Evolutionary conservation across 371 early-diverging fungal species (phyloP).

Genomic region (Rhizopus sp.): DNA sequence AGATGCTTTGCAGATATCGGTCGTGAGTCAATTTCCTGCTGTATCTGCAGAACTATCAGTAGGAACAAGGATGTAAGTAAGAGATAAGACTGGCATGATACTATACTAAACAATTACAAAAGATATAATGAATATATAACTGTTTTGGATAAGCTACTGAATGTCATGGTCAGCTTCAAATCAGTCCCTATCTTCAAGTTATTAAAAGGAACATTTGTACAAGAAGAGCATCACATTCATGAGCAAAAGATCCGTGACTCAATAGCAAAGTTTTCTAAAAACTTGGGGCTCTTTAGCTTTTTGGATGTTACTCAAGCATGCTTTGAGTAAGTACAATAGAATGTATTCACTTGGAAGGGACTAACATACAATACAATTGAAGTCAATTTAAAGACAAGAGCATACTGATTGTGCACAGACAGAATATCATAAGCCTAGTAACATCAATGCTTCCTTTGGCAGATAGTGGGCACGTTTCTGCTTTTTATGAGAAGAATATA

Average conservation of each 20-base stretch:
- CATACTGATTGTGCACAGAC: slow-evolving; percentile 37
- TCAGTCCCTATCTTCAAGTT: slow-evolving; percentile 51
- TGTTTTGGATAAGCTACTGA: slow-evolving; percentile 55
- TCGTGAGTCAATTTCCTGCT: slow-evolving; percentile 55
- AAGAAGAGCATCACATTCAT: slow-evolving; percentile 56
- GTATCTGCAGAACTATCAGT: slow-evolving; percentile 44
- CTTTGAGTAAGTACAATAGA: slow-evolving; percentile 41
- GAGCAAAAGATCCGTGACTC: slow-evolving; percentile 39
- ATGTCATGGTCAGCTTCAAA: slow-evolving; percentile 43
- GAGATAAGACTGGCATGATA: neutral
- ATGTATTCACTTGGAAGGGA: too few species aligned
- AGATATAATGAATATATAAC: slow-evolving; percentile 59
- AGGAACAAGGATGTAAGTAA: slow-evolving; percentile 23
- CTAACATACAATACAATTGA: too few species aligned
- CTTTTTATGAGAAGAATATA: slow-evolving; percentile 55
- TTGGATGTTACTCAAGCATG: slow-evolving; percentile 39
- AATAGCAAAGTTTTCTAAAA: slow-evolving; percentile 42
- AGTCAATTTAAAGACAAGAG: slow-evolving; percentile 46
- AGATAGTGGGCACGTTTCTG: slow-evolving; percentile 37
- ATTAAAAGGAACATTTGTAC: slow-evolving; percentile 55
- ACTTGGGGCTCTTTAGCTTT: slow-evolving; percentile 42
- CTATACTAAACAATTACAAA: neutral
- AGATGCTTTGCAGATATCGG: slow-evolving; percentile 26
- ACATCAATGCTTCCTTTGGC: slow-evolving; percentile 50
- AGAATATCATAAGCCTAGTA: slow-evolving; percentile 48